Base-by-base conservation (phyloP, 1,284 basidiomycete genomes). In the Ustilago lituana region DNA sequence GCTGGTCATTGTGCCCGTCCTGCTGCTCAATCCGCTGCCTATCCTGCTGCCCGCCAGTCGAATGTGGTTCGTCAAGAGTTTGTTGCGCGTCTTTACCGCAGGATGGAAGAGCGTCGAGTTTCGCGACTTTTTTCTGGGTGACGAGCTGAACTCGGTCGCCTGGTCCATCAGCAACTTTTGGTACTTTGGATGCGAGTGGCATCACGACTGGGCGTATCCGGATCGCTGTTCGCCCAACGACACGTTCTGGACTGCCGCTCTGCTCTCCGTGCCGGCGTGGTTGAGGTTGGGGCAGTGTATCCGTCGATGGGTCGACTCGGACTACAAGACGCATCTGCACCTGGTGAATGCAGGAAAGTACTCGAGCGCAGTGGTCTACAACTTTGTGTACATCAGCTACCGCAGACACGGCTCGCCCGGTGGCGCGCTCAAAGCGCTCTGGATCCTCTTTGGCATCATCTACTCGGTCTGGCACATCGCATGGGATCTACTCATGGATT, bases 261-360 rank as follows among this genome's bases (percentile, higher is more conserved):
- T 87, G 2, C 83, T 90, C 2, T 22, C 87, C 83, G 70, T 92
- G 0, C 92, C 92, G 0, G 85, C 90, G 14, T 54, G 91, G 1
- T 84, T 89, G 29, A 92, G 94, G 84, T 80, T 94, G 40, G 85
- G 91, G 11, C 94, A 98, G 81, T 93, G 91, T 81, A 76, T 95
- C 37, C 90, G 89, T 74, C 92, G 94, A 85, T 97, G 89, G 81
- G 83, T 83, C 33, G 94, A 96, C 80, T 92, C 91, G 8, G 84
- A 73, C 24, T 59, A 64, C 36, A 49, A 85, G 37, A 83, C 90
- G 26, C 76, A 84, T 24, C 90, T 90, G 0, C 93, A 97, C 85
- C 84, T 97, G 27, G 87, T 96, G 79, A 97, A 97, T 69, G 92
- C 90, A 3, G 78, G 74, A 41, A 82, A 82, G 65, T 82, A 82